Evolutionary conservation across 2,329 filamentous ascomycete species (phyloP), one percentile per base, ranked within the genome.

Genomic region (Trichoderma sp.): DNA sequence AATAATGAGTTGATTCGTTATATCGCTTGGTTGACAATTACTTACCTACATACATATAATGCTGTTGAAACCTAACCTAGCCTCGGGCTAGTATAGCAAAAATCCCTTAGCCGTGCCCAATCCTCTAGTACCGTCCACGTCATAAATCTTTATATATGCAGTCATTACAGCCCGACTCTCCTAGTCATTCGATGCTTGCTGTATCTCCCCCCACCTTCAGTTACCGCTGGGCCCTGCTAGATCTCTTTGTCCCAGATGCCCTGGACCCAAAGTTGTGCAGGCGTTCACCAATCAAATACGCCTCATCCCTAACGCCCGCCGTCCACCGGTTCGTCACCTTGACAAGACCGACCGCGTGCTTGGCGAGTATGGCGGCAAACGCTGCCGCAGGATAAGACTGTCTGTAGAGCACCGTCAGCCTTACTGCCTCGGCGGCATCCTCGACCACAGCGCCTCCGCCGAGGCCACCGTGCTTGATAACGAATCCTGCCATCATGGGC

Each of bases 231-330:
- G 77, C 78, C 72, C 78, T 53, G 20, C 47, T 78, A 17, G 78
- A 77, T 70, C 79, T 79, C 15, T 80, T 78, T 20, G 79, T 79
- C 20, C 79, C 82, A 8, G 81, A 81, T 17, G 82, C 79, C 8
- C 80, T 81, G 2, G 81, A 80, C 4, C 94, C 93, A 82, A 98
- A 97, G 80, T 99, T 99, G 83, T 99, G 97, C 77, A 99, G 82
- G 72, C 95, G 85, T 83, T 99, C 95, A 2, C 96, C 96, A 78
- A 98, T 96, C 58, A 99, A 84, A 80, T 99, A 99, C 0, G 97
- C 95, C 82, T 99, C 97, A 80, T 99, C 97, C 50, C 94, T 87
- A 61, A 99, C 94, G 71, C 91, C 89, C 71, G 90, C 86, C 76
- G 93, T 90, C 95, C 95, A 98, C 23, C 89, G 84, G 61, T 88